Conservation (phyloP, 345 rosid genomes). For the Dimocarpus longan region DNA sequence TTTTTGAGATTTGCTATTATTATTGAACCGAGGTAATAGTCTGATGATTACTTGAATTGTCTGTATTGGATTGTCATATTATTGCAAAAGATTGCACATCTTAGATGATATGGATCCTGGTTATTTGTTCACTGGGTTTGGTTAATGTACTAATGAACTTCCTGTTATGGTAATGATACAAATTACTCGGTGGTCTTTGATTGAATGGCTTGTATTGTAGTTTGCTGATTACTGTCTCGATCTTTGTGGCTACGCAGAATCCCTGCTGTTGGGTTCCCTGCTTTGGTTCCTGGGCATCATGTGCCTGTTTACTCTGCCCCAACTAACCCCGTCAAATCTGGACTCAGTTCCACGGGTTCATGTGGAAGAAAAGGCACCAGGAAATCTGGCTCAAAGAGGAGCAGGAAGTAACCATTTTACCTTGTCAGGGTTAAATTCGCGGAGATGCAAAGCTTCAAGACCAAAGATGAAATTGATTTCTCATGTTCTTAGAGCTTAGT, state of each 20-base stretch:
- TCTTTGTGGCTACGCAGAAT: conserved; percentile 54
- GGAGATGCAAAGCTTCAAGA: conserved; percentile 78
- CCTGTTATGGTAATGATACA: neutral
- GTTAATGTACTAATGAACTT: neutral
- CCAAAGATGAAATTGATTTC: conserved; percentile 50
- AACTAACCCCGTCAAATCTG: conserved; percentile 34
- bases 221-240: conserved; percentile 1
- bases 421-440: conserved; percentile 17
- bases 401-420: conserved; percentile 42
- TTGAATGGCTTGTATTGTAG: conserved; percentile 3
- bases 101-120: neutral
- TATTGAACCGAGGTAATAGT: neutral
- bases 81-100: neutral
- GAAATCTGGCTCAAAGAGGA: conserved; percentile 53
- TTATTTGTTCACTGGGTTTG: neutral
- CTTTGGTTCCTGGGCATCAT: conserved; percentile 90
- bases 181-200: neutral
- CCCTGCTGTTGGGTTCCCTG: conserved; percentile 99
- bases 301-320: conserved; percentile 61
- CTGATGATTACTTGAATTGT: neutral
- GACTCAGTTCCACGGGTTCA: conserved; percentile 36
- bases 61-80: neutral
- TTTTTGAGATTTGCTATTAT: neutral
- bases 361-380: conserved; percentile 45
- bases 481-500: conserved; percentile 17